These are phyloP conservation scores for Trametes punicea DNA, from an alignment of 768 basidiomycete species.

Conservation along the genomic window DNA sequence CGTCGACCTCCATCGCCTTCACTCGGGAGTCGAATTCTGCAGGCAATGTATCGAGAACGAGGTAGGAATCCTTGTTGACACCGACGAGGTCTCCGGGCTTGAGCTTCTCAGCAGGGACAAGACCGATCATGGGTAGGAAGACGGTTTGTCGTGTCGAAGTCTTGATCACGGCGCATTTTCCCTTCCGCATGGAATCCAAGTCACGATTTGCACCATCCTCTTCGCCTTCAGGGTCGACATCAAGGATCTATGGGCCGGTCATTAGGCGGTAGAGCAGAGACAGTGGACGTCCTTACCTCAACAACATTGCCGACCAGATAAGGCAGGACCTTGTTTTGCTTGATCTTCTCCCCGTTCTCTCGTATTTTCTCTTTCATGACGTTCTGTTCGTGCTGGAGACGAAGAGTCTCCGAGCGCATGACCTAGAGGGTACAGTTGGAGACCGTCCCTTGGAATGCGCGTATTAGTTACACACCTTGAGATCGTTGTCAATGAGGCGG, in stretches of 20 bases:
- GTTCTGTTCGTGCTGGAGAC: constrained; percentile 90
- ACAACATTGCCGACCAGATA: constrained; percentile 98
- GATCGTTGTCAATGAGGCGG: constrained; percentile 94
- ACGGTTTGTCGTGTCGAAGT: constrained; percentile 98
- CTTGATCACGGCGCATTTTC: constrained; percentile 98
- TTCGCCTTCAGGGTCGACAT: constrained; percentile 90
- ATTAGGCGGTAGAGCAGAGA: not conserved
- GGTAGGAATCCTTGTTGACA: constrained; percentile 99
- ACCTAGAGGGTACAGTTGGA: constrained; percentile 51
- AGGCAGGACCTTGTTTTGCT: constrained; percentile 98
- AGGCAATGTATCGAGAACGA: constrained; percentile 92
- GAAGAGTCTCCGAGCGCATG: constrained; percentile 91
- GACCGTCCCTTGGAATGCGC: too few relatives aligned
- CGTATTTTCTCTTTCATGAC: constrained; percentile 99
- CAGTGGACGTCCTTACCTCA: constrained; percentile 76
- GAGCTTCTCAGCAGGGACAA: constrained; percentile 89
- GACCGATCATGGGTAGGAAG: constrained; percentile 96
- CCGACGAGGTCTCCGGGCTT: constrained; percentile 94
- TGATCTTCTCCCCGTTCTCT: constrained; percentile 97
- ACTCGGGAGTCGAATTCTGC: constrained; percentile 98
- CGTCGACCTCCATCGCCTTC: constrained; percentile 99
- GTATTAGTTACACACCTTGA: constrained; percentile 58
- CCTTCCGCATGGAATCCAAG: constrained; percentile 92
- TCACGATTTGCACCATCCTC: constrained; percentile 97
- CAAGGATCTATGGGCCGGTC: constrained; percentile 63